Evolutionary conservation across 345 rosid species (phyloP), one percentile per base, ranked within the genome.

Genomic region (Bruguiera gymnorhiza): DNA sequence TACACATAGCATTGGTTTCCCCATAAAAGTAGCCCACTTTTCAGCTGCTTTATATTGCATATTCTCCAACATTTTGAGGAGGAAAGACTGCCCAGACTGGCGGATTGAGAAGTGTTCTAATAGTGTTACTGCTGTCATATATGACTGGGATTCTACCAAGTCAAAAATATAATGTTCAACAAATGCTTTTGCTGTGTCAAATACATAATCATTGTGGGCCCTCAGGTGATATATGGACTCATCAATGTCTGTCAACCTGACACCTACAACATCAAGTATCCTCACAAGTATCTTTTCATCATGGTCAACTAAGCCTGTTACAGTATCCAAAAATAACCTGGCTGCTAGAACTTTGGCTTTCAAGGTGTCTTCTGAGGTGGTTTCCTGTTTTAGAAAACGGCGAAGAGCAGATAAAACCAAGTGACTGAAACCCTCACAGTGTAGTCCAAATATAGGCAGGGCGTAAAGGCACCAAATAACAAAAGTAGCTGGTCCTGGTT

Each of bases 21-120:
- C 99, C 89, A 92, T 88, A 84, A 88, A 88, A 23, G 86, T 84
- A 51, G 99, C 97, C 97, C 97, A 95, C 75, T 79, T 92, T 83
- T 92, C 99, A 27, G 99, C 97, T 61, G 99, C 93, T 82, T 68
- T 78, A 71, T 76, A 83, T 68, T 92, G 88, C 68, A 82, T 85
- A 24, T 86, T 86, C 68, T 87, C 84, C 79, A 95, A 69, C 96
- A 95, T 88, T 75, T 86, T 76, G 53, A 83, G 76, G 30, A 95
- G 88, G 72, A 95, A 90, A 24, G 94, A 69, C 72, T 87, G 73
- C 65, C 98, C 96, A 70, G 86, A 85, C 52, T 88, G 85, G 15
- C 86, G 86, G 46, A 95, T 83, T 18, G 96, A 83, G 74, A 95
- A 92, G 77, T 84, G 91, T 75, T 92, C 98, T 67, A 90, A 80